Conservation (phyloP, 768 basidiomycete genomes). For the Sporobolomyces roseus region DNA sequence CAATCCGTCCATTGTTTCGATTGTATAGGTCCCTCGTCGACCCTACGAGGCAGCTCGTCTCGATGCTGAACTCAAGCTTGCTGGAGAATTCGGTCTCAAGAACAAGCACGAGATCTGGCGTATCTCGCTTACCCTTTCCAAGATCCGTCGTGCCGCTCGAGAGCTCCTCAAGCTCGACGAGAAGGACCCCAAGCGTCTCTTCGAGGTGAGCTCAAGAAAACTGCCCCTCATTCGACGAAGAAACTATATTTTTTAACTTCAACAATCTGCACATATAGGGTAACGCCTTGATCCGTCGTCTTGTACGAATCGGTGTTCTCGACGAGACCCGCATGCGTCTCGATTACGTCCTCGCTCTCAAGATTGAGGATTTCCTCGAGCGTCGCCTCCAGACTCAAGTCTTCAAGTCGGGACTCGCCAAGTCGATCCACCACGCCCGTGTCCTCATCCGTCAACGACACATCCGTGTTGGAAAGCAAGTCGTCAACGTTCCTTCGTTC, state of each 20-base stretch:
- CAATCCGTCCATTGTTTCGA: no score
- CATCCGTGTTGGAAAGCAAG: conserved; percentile 99
- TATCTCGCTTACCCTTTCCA: conserved; percentile 93
- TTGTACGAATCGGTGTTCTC: conserved; percentile 99
- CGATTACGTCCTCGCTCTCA: conserved; percentile 99
- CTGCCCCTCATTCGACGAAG: no score
- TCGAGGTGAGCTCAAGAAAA: no score
- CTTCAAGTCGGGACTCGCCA: conserved; percentile 96
- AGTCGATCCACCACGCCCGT: conserved; percentile 97
- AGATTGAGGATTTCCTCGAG: conserved; percentile 99
- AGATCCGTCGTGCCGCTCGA: conserved; percentile 99
- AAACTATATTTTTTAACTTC: not conserved
- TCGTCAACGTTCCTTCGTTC: conserved; percentile 97
- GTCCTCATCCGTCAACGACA: conserved; percentile 96
- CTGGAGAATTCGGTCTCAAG: conserved; percentile 98
- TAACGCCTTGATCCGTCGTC: conserved; percentile 81
- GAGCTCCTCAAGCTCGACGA: conserved; percentile 99
- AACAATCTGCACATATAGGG: conserved; percentile 38
- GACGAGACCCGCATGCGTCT: conserved; percentile 98
- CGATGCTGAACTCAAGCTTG: conserved; percentile 99
- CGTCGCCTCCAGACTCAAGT: conserved; percentile 97
- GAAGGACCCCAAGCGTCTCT: conserved; percentile 99
- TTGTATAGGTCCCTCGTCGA: conserved; percentile 39
- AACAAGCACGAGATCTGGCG: conserved; percentile 99
- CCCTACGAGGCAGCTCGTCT: conserved; percentile 56